Evolutionary conservation across 495 filamentous ascomycete species (phyloP).

Genomic region (Penicillium fimorum): DNA sequence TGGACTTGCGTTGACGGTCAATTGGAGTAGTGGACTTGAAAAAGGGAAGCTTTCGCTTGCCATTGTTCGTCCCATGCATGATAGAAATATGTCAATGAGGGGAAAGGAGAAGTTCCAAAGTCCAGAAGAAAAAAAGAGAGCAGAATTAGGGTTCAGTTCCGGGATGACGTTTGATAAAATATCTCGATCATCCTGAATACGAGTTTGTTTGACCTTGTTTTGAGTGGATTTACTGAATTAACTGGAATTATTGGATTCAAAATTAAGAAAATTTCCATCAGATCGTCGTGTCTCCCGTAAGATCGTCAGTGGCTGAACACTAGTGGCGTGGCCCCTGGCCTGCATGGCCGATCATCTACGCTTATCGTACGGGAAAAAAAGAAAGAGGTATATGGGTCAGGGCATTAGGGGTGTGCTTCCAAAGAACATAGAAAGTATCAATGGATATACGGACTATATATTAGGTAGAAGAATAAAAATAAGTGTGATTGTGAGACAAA

Average conservation of each 20-base stretch:
- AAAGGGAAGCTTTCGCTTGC: conserved; percentile 34
- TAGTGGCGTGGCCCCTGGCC: conserved; percentile 8
- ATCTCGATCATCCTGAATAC: not conserved
- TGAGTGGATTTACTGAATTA: not conserved
- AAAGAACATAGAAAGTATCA: no score
- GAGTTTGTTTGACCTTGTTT: not conserved
- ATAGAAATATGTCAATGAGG: not conserved
- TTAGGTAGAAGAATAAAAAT: not conserved
- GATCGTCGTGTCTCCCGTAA: conserved; percentile 6
- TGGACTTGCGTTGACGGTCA: conserved; percentile 30
- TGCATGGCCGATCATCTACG: conserved; percentile 15
- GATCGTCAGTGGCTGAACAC: conserved; percentile 29
- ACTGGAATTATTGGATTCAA: not conserved
- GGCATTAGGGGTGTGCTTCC: no score
- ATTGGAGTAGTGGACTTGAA: conserved; percentile 29
- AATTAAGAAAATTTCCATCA: not conserved
- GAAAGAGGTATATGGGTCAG: no score
- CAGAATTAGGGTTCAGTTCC: not conserved
- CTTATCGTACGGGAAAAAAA: no score
- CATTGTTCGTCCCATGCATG: conserved; percentile 15
- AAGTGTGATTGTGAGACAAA: no score
- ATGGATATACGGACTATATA: not conserved
- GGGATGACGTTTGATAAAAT: conserved; percentile 8
- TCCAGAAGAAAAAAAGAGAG: not conserved
- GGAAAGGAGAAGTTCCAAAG: not conserved